These are phyloP conservation scores for Sugiyamaella novakii DNA, from an alignment of 1,139 yeast species.

Conservation along the genomic window DNA sequence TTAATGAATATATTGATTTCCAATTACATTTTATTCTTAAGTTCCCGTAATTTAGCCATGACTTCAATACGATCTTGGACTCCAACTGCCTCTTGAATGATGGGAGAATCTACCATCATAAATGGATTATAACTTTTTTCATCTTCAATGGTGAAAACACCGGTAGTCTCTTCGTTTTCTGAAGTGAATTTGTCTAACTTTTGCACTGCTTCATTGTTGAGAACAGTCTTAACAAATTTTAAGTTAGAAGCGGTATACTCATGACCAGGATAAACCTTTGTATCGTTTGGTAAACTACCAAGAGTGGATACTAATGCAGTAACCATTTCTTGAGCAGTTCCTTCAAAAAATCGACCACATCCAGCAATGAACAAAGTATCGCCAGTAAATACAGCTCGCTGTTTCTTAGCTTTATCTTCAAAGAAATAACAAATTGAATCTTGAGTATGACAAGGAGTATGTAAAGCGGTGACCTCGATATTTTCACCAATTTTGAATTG, in stretches of 20 bases:
- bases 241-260: conserved; percentile 88
- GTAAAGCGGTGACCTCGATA: conserved; percentile 74
- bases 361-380: conserved; percentile 94
- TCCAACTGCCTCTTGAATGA: conserved; percentile 53
- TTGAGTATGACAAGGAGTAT: conserved; percentile 97
- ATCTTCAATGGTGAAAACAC: conserved; percentile 79
- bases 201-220: conserved; percentile 57
- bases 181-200: conserved; percentile 55
- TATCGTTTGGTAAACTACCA: conserved; percentile 63
- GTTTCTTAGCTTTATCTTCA: conserved; percentile 59
- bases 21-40: conserved; percentile 63
- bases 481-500: conserved; percentile 55
- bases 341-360: conserved; percentile 96
- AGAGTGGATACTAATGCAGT: conserved; percentile 60
- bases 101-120: conserved; percentile 68
- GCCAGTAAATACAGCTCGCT: conserved; percentile 86
- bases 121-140: conserved; percentile 87
- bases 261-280: conserved; percentile 86
- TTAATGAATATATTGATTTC: neutral
- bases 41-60: conserved; percentile 66
- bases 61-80: conserved; percentile 52
- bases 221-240: conserved; percentile 67
- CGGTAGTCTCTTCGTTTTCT: conserved; percentile 73
- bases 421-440: conserved; percentile 89
- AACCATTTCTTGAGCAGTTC: conserved; percentile 80